Conservation (phyloP, 805 yeast genomes). For the Metschnikowia hibisci region DNA sequence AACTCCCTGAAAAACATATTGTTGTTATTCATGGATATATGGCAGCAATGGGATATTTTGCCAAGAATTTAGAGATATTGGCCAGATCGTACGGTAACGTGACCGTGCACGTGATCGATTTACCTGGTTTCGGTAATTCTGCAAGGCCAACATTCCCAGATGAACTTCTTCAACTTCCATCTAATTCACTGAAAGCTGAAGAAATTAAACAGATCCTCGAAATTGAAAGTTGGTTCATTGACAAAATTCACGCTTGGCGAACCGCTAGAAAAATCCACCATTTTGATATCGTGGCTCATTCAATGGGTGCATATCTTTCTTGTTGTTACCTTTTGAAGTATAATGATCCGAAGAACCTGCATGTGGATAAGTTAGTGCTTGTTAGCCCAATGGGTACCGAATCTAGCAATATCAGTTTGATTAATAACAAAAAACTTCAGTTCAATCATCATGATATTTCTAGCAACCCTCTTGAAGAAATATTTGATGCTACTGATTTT, state of each 20-base stretch:
- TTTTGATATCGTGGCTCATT: slow-evolving; percentile 36
- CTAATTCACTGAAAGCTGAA: slow-evolving; percentile 14
- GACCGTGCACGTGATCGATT: slow-evolving; percentile 37
- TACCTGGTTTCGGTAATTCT: slow-evolving; percentile 44
- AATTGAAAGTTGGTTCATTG: slow-evolving; percentile 41
- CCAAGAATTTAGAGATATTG: slow-evolving; percentile 35
- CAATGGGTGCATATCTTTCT: slow-evolving; percentile 42
- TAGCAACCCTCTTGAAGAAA: slow-evolving; percentile 35
- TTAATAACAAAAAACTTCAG: slow-evolving; percentile 28
- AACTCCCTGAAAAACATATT: slow-evolving; percentile 16
- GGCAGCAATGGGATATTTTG: slow-evolving; percentile 43
- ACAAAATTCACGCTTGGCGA: slow-evolving; percentile 37
- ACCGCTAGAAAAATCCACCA: slow-evolving; percentile 17
- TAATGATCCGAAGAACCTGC: slow-evolving; percentile 15
- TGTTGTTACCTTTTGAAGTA: slow-evolving; percentile 41
- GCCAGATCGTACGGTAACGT: slow-evolving; percentile 29
- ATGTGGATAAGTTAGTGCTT: slow-evolving; percentile 23
- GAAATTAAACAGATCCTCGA: slow-evolving; percentile 31
- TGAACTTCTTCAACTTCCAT: slow-evolving; percentile 22
- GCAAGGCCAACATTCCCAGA: slow-evolving; percentile 37
- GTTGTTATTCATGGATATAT: slow-evolving; percentile 42
- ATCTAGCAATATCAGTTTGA: slow-evolving; percentile 32
- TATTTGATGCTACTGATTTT: slow-evolving; percentile 20
- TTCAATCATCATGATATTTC: slow-evolving; percentile 32
- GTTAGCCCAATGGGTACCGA: slow-evolving; percentile 47